Percentiles rank a stretch among this genome's conserved stretches.
Conservation (phyloP, 805 yeast genomes). For the Nakazawaea molendinolei region DNA sequence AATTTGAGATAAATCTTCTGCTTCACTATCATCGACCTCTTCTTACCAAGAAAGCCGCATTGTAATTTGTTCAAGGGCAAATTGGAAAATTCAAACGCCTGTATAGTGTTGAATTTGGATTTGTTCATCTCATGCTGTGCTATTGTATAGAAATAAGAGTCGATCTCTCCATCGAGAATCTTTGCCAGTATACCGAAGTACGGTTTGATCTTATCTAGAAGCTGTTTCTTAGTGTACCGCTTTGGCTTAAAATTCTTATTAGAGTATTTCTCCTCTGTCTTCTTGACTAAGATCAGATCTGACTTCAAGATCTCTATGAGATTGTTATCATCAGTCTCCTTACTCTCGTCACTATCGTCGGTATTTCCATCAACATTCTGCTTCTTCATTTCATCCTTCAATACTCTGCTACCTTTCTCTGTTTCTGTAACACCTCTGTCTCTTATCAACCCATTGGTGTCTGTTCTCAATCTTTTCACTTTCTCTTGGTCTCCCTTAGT, state of each 20-base stretch:
- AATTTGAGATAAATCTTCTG: slow-evolving; percentile 30
- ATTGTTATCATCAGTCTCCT: slow-evolving; percentile 1
- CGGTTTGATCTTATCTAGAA: slow-evolving; percentile 18
- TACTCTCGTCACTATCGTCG: background rate
- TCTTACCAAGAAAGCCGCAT: slow-evolving; percentile 53
- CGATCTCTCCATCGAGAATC: slow-evolving; percentile 24
- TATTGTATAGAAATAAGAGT: slow-evolving; percentile 26
- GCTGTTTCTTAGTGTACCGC: slow-evolving; percentile 22
- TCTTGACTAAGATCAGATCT: slow-evolving; percentile 1
- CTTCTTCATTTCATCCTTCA: background rate
- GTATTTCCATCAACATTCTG: background rate
- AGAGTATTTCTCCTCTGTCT: slow-evolving; percentile 1
- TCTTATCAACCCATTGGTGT: too few relatives aligned
- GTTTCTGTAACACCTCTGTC: background rate
- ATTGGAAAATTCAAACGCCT: slow-evolving; percentile 20
- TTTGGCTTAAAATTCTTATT: slow-evolving; percentile 4
- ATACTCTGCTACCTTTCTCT: background rate
- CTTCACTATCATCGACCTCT: slow-evolving; percentile 48
- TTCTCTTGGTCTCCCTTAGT: too few relatives aligned
- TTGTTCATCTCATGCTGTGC: slow-evolving; percentile 18
- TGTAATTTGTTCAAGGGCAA: slow-evolving; percentile 5
- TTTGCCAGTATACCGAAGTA: slow-evolving; percentile 22
- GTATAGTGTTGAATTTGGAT: slow-evolving; percentile 26
- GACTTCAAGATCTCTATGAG: background rate
- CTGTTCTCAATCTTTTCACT: too few relatives aligned